phyloP scores from a whole-genome alignment of 2,329 filamentous ascomycete genomes.

The Teratosphaeria gauchensis region DNA sequence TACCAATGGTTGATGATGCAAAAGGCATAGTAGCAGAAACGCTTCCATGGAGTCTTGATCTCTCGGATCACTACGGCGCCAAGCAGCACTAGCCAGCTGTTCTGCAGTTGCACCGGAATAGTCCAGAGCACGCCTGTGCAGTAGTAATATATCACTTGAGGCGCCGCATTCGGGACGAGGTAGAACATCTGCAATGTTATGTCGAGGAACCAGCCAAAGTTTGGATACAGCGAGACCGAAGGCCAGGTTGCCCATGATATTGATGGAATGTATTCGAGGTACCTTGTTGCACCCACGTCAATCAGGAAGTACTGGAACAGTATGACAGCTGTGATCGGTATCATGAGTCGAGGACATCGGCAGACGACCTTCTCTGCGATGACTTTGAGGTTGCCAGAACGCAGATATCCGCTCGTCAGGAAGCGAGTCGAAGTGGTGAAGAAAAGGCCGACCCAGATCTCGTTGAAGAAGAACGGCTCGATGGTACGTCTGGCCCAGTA shows the following conservation, averaged over 20 bases:
- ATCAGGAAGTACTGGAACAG: constrained; percentile 40
- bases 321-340: constrained; percentile 34
- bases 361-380: constrained; percentile 36
- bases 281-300: constrained; percentile 34
- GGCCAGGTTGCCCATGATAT: constrained; percentile 42
- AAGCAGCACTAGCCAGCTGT: constrained; percentile 35
- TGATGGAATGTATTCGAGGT: constrained; percentile 36
- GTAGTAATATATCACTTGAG: constrained; percentile 39
- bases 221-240: constrained; percentile 30
- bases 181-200: constrained; percentile 38
- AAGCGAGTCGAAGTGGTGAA: constrained; percentile 41
- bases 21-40: constrained; percentile 36
- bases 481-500: constrained; percentile 34
- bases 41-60: constrained; percentile 38
- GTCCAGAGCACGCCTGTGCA: constrained; percentile 43
- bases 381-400: constrained; percentile 31
- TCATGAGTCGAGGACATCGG: constrained; percentile 36
- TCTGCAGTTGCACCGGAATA: constrained; percentile 40
- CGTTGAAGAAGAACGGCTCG: constrained; percentile 37
- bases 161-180: constrained; percentile 38
- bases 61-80: constrained; percentile 35
- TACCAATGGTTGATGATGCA: constrained; percentile 39
- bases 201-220: constrained; percentile 34
- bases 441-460: constrained; percentile 40
- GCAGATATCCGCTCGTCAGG: constrained; percentile 32